A percentile compares a stretch with the other conserved stretches of the same genome.
Evolutionary conservation across 257 asterid species (phyloP).

Genomic region (Solanum rostratum): DNA sequence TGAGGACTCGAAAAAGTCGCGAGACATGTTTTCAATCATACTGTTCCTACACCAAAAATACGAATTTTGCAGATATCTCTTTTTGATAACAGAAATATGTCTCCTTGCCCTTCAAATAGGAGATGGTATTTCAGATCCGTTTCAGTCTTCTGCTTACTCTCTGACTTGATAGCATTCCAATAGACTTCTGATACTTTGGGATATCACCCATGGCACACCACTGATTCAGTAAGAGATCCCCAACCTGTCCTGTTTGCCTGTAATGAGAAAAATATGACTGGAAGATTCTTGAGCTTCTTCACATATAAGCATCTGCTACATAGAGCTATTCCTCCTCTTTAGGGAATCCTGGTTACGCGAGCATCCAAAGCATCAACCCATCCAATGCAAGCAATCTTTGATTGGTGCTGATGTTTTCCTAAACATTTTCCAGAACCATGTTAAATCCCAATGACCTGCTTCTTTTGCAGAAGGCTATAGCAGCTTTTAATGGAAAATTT

Average conservation of each 20-base stretch:
- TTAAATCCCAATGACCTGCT: neutral
- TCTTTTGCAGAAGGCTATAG: neutral
- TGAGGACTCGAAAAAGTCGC: neutral
- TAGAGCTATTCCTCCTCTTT: neutral
- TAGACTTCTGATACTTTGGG: neutral
- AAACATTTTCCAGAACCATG: neutral
- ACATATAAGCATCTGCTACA: neutral
- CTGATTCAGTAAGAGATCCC: neutral
- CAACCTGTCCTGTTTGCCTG: neutral
- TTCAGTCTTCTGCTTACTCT: neutral
- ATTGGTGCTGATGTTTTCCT: neutral
- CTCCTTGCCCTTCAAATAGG: neutral
- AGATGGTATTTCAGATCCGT: neutral
- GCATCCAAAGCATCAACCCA: neutral
- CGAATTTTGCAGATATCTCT: neutral
- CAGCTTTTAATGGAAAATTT: neutral
- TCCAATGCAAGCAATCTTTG: neutral
- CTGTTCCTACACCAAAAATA: neutral
- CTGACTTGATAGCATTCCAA: neutral
- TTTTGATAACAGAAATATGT: neutral
- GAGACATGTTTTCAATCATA: neutral
- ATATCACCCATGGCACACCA: neutral
- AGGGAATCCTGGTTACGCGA: neutral
- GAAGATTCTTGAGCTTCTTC: neutral
- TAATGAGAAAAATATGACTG: neutral